Percentiles rank a stretch among this genome's conserved stretches.
These are phyloP conservation scores for Hansenula lynferdii DNA, from an alignment of 1,139 yeast genomes.

Conservation along the genomic window DNA sequence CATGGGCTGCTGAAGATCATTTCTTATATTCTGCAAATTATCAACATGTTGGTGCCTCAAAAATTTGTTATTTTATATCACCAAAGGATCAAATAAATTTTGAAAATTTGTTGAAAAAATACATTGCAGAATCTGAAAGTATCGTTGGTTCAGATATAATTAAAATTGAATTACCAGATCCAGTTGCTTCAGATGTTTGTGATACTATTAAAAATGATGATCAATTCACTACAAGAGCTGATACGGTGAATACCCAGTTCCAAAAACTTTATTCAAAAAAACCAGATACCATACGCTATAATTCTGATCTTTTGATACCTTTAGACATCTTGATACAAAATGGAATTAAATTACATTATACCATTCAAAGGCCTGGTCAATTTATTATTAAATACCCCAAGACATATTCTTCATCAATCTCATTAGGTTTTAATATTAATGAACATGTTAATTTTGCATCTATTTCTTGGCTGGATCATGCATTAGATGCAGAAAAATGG, in stretches of 20 bases:
- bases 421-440: slow-evolving; percentile 50
- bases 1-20: slow-evolving; percentile 79
- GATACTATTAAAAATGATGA: slow-evolving; percentile 14
- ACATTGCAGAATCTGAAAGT: slow-evolving; percentile 12
- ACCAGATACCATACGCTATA: slow-evolving; percentile 6
- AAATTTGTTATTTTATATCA: slow-evolving; percentile 78
- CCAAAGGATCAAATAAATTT: slow-evolving; percentile 61
- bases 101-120: slow-evolving; percentile 40
- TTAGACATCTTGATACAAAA: slow-evolving; percentile 42
- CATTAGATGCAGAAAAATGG: slow-evolving; percentile 49
- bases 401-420: slow-evolving; percentile 43
- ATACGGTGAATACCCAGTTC: slow-evolving; percentile 11
- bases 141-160: slow-evolving; percentile 6
- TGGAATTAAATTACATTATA: slow-evolving; percentile 43
- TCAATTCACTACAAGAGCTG: slow-evolving; percentile 11
- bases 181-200: slow-evolving; percentile 18
- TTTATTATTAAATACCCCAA: slow-evolving; percentile 53
- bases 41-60: slow-evolving; percentile 65
- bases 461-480: slow-evolving; percentile 48
- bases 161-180: slow-evolving; percentile 18
- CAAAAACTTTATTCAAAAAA: slow-evolving; percentile 13
- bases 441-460: slow-evolving; percentile 58
- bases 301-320: slow-evolving; percentile 31
- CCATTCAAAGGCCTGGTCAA: slow-evolving; percentile 58
- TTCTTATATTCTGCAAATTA: slow-evolving; percentile 62